Evolutionary conservation across 441 rosid species (phyloP).

Genomic region (Dalechampia spathulata): DNA sequence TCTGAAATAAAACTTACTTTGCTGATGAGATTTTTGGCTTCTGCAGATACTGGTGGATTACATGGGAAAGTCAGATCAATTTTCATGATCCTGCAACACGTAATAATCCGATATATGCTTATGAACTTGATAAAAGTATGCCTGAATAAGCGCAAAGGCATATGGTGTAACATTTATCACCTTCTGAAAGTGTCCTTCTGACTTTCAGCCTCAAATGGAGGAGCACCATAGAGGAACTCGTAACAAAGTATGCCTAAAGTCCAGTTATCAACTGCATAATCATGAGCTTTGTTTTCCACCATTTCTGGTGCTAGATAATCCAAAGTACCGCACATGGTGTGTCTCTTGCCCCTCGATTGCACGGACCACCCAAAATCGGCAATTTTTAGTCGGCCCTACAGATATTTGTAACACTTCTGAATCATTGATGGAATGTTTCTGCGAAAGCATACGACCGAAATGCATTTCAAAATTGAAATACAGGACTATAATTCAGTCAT

Average conservation of each 20-base stretch:
- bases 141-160: not conserved
- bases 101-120: not conserved
- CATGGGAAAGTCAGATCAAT: constrained; percentile 75
- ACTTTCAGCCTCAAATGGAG: constrained; percentile 90
- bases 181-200: constrained; percentile 75
- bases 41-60: constrained; percentile 50
- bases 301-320: constrained; percentile 96
- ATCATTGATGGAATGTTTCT: not conserved
- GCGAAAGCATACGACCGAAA: too few species aligned
- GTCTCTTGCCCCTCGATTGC: constrained; percentile 88
- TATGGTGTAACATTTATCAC: constrained; percentile 17
- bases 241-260: constrained; percentile 84
- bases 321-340: constrained; percentile 92
- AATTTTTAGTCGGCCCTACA: constrained; percentile 82
- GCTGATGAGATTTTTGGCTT: constrained; percentile 64
- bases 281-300: constrained; percentile 90
- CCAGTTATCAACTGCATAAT: constrained; percentile 94
- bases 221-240: constrained; percentile 83
- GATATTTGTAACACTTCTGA: not conserved
- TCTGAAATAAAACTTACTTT: constrained; percentile 29
- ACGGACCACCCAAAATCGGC: constrained; percentile 98
- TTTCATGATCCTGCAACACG: constrained; percentile 60
- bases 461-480: not conserved
- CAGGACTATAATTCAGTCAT: not conserved
- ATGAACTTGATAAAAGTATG: not conserved